These are phyloP conservation scores for Chlamydomonas incerta DNA, from an alignment of 139 green algal species.

Conservation along the genomic window DNA sequence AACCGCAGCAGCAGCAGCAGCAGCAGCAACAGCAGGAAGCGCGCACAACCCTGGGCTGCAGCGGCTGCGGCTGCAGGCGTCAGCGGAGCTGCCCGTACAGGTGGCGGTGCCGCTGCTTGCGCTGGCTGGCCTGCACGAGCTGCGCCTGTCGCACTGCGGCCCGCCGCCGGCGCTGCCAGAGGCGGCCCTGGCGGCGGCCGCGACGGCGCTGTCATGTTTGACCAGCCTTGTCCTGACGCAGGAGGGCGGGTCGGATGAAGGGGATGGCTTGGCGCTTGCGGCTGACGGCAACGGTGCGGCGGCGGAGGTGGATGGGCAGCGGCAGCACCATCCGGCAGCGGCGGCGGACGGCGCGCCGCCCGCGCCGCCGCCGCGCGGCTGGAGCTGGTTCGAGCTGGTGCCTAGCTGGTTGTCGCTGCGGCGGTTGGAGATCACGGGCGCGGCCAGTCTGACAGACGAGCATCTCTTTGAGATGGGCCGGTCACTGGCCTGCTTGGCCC, in stretches of 20 bases:
- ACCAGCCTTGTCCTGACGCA: not conserved
- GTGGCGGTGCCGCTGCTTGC: not conserved
- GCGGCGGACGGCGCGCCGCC: not conserved
- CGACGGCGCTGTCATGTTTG: not conserved
- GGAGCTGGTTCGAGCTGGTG: slow-evolving; percentile 9
- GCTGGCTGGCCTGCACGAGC: not conserved
- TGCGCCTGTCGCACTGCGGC: slow-evolving; percentile 6
- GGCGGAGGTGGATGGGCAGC: not conserved
- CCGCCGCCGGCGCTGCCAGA: not conserved
- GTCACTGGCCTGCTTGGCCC: not conserved
- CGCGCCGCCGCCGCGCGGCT: too few species aligned
- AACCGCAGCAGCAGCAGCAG: too few species aligned
- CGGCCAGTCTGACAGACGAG: not conserved
- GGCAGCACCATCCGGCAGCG: not conserved
- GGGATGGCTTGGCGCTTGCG: not conserved
- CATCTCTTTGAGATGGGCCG: not conserved
- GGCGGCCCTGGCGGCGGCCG: not conserved
- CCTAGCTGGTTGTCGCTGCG: not conserved
- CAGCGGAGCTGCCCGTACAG: not conserved
- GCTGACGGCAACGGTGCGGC: not conserved
- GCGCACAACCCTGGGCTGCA: not conserved
- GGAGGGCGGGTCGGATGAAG: not conserved
- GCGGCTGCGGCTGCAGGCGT: not conserved
- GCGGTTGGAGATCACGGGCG: not conserved
- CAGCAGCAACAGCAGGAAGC: too few species aligned